phyloP scores from a whole-genome alignment of 768 basidiomycete species.

The Termitomyces heimii region DNA sequence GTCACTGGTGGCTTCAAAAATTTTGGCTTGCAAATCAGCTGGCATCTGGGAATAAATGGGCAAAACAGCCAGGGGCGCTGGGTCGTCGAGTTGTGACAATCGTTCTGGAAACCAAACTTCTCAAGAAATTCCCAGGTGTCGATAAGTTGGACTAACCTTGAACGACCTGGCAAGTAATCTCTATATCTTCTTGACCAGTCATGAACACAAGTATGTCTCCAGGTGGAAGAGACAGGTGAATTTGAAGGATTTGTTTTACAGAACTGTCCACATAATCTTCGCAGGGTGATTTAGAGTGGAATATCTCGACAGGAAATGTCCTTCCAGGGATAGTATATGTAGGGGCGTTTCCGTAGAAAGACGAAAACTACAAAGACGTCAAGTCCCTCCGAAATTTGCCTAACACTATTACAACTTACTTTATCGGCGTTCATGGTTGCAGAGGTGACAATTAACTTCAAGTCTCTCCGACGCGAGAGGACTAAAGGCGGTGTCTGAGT shows the following conservation, averaged over 20 bases:
- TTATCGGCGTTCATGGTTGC: slow-evolving; percentile 99
- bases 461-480: slow-evolving; percentile 83
- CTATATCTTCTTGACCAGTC: slow-evolving; percentile 99
- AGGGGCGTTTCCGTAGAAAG: slow-evolving; percentile 92
- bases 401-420: slow-evolving; percentile 34
- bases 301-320: slow-evolving; percentile 96
- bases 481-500: slow-evolving; percentile 33
- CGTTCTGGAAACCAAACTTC: slow-evolving; percentile 55
- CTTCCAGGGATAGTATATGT: slow-evolving; percentile 88
- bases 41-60: slow-evolving; percentile 99
- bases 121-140: neutral
- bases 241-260: slow-evolving; percentile 96
- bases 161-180: slow-evolving; percentile 92
- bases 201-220: slow-evolving; percentile 98
- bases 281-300: slow-evolving; percentile 95
- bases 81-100: slow-evolving; percentile 86
- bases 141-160: slow-evolving; percentile 46
- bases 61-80: slow-evolving; percentile 80
- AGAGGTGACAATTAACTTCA: slow-evolving; percentile 96
- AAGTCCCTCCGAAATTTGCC: neutral
- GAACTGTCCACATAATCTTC: slow-evolving; percentile 99
- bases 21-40: slow-evolving; percentile 96
- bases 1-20: slow-evolving; percentile 91
- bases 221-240: slow-evolving; percentile 86
- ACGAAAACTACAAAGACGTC: slow-evolving; percentile 65